Evolutionary conservation across 1,284 basidiomycete genomes (phyloP).

Genomic region (Apiotrichum sp.): DNA sequence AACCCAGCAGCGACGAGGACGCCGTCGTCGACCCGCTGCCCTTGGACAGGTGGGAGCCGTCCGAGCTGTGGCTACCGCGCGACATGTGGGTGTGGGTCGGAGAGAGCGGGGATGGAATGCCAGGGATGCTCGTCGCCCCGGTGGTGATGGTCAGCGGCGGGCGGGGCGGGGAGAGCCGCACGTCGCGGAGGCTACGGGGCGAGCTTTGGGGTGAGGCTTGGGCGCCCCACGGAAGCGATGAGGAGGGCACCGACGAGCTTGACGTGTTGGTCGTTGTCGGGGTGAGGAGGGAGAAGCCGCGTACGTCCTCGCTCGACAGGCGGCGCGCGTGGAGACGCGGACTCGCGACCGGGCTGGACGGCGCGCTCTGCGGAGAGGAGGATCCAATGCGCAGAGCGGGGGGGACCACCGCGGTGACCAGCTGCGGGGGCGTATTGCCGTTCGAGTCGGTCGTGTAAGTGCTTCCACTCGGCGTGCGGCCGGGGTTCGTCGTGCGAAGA

Average conservation of each 20-base stretch:
- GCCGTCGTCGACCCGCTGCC: not conserved
- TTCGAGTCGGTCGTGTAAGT: not conserved
- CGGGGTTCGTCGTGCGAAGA: not conserved
- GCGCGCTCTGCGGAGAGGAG: too few species aligned
- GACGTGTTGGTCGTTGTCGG: not conserved
- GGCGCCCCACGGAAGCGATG: not conserved
- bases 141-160: not conserved
- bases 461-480: not conserved
- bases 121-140: too few species aligned
- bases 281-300: too few species aligned
- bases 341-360: too few species aligned
- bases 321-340: not conserved
- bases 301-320: too few species aligned
- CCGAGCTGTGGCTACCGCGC: not conserved
- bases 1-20: not conserved
- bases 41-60: not conserved
- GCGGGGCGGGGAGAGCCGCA: not conserved
- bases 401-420: too few species aligned
- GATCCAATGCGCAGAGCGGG: too few species aligned
- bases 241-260: not conserved
- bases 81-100: not conserved
- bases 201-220: not conserved
- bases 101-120: not conserved
- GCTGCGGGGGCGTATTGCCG: too few species aligned
- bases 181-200: too few species aligned